Evolutionary conservation across 192 early-diverging fungal species (phyloP).

Genomic region (Haplosporangium gracile): DNA sequence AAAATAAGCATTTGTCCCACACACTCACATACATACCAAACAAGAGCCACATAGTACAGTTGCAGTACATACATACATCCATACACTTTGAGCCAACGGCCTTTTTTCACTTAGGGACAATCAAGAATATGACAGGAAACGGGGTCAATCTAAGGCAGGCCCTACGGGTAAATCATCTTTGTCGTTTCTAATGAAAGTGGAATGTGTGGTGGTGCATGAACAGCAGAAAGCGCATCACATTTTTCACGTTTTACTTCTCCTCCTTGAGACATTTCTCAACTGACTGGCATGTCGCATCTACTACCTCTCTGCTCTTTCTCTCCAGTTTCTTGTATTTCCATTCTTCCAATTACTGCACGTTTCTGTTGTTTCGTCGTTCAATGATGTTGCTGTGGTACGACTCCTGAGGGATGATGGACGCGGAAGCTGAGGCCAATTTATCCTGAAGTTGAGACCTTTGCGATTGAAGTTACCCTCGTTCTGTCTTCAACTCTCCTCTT

Average conservation of each 20-base stretch:
- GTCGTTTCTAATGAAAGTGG: neutral
- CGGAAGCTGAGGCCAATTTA: neutral
- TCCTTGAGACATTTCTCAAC: neutral
- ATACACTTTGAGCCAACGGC: neutral
- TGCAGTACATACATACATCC: too few relatives aligned
- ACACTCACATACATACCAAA: neutral
- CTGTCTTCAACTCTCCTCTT: neutral
- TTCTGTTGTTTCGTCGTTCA: too few relatives aligned
- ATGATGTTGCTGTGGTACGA: too few relatives aligned
- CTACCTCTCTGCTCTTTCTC: too few relatives aligned
- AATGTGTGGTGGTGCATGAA: neutral
- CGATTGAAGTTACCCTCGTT: neutral
- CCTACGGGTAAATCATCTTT: neutral
- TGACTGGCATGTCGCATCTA: neutral
- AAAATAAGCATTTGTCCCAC: slow-evolving; percentile 1
- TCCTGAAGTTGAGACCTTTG: neutral
- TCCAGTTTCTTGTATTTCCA: too few relatives aligned
- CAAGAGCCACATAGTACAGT: too few relatives aligned
- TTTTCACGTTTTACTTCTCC: neutral
- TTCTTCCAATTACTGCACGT: too few relatives aligned
- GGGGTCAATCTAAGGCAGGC: neutral
- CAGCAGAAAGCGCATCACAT: neutral
- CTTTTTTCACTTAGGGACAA: neutral
- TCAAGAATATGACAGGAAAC: neutral
- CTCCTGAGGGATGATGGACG: neutral